Evolutionary conservation across 306 rosid species (phyloP).

Genomic region (Cicer cuneatum): DNA sequence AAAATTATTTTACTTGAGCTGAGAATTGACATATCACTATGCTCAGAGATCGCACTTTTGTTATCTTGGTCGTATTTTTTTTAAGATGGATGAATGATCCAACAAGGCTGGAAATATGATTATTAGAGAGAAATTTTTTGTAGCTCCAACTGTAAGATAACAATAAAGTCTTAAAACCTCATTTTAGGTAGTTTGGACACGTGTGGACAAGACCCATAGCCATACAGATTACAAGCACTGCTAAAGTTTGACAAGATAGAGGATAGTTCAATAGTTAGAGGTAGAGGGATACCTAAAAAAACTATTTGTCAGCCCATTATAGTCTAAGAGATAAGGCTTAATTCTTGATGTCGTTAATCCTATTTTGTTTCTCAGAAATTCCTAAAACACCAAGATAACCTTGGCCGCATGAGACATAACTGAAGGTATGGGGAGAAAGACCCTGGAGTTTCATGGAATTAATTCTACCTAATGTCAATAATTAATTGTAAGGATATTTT

Average conservation of each 20-base stretch:
- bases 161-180: neutral
- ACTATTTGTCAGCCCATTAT: neutral
- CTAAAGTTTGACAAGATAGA: neutral
- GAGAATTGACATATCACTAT: no score
- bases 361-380: constrained; percentile 4
- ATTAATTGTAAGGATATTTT: neutral
- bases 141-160: neutral
- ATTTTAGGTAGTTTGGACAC: neutral
- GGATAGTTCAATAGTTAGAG: neutral
- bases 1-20: neutral
- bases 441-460: neutral
- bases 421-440: neutral
- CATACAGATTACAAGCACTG: neutral
- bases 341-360: constrained; percentile 1
- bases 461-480: constrained; percentile 13
- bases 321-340: neutral
- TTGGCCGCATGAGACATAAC: neutral
- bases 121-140: neutral
- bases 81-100: neutral
- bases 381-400: constrained; percentile 26
- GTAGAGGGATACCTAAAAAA: neutral
- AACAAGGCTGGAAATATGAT: neutral
- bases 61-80: neutral
- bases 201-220: neutral
- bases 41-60: neutral